Evolutionary conservation across 1,284 basidiomycete genomes (phyloP), one percentile per base, ranked within the genome.

Genomic region (Mycosarcoma maydis): DNA sequence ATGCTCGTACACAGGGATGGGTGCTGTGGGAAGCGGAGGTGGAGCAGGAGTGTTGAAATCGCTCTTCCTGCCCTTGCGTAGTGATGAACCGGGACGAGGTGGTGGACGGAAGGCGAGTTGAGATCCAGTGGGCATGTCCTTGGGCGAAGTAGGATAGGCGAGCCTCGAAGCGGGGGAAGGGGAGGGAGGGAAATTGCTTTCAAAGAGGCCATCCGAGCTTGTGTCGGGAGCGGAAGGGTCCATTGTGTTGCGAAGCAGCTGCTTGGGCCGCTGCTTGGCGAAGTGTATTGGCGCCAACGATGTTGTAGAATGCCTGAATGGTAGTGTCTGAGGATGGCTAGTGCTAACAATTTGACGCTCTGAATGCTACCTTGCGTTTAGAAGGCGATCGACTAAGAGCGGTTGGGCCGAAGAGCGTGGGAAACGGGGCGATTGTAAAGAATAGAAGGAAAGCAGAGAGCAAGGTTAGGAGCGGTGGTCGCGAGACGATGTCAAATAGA

Each of bases 51-150:
- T 69, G 61, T 66, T 72, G 52, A 66, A 67, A 46, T 72, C 62
- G 45, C 70, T 72, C 52, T 73, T 69, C 6, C 71, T 40, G 26
- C 60, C 61, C 33, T 73, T 73, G 45, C 71, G 62, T 36, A 66
- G 24, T 3, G 71, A 73, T 4, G 71, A 73, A 22, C 71, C 71
- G 3, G 71, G 71, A 11, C 71, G 57, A 29, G 71, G 66, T 13
- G 71, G 71, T 29, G 61, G 66, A 34, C 59, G 57, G 49, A 73
- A 73, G 46, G 54, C 53, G 23, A 73, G 66, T 22, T 48, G 59
- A 38, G 66, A 62, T 10, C 57, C 53, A 11, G 64, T 56, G 14
- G 48, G 24, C 32, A 61, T 44, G 29, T 71, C 58, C 38, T 71
- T 71, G 43, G 68, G 68, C 8, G 68, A 66, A 23, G 57, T 38